Evolutionary conservation across 495 filamentous ascomycete genomes (phyloP).

Genomic region (Tuber indicum): DNA sequence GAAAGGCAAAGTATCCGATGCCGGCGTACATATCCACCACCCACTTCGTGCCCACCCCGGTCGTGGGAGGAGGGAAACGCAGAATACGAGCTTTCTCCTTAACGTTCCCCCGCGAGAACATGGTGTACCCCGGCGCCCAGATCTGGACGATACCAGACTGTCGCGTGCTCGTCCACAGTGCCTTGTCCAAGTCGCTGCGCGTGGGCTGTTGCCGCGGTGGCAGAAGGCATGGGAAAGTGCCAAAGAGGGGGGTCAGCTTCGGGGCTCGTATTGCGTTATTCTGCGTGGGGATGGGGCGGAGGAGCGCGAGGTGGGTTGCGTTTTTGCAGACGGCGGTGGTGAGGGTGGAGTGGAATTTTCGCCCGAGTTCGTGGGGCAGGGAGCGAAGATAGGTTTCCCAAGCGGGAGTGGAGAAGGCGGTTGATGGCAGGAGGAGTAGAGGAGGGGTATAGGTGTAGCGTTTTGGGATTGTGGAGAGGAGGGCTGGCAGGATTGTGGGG

Average conservation of each 20-base stretch:
- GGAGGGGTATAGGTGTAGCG: slow-evolving; percentile 39
- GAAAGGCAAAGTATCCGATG: slow-evolving; percentile 87
- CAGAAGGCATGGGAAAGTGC: slow-evolving; percentile 11
- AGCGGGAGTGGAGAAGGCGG: slow-evolving; percentile 13
- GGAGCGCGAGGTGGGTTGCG: slow-evolving; percentile 38
- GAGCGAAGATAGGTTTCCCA: slow-evolving; percentile 28
- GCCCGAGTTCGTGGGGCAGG: slow-evolving; percentile 8
- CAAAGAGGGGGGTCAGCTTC: slow-evolving; percentile 19
- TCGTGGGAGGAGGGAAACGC: slow-evolving; percentile 5
- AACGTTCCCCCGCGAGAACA: slow-evolving; percentile 86
- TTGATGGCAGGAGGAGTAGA: slow-evolving; percentile 23
- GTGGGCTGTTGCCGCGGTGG: neutral
- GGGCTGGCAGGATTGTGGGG: neutral
- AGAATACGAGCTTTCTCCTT: slow-evolving; percentile 78
- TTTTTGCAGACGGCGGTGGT: slow-evolving; percentile 15
- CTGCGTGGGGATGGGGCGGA: slow-evolving; percentile 20
- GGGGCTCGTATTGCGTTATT: slow-evolving; percentile 12
- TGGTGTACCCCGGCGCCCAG: slow-evolving; percentile 82
- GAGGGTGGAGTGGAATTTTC: slow-evolving; percentile 17
- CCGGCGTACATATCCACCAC: slow-evolving; percentile 85
- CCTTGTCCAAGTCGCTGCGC: slow-evolving; percentile 51
- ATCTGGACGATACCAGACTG: slow-evolving; percentile 78
- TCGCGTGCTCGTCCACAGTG: slow-evolving; percentile 67
- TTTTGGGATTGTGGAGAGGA: slow-evolving; percentile 29
- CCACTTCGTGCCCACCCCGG: slow-evolving; percentile 41